Conservation (phyloP, 768 basidiomycete species). For the Amanita jacksonii region DNA sequence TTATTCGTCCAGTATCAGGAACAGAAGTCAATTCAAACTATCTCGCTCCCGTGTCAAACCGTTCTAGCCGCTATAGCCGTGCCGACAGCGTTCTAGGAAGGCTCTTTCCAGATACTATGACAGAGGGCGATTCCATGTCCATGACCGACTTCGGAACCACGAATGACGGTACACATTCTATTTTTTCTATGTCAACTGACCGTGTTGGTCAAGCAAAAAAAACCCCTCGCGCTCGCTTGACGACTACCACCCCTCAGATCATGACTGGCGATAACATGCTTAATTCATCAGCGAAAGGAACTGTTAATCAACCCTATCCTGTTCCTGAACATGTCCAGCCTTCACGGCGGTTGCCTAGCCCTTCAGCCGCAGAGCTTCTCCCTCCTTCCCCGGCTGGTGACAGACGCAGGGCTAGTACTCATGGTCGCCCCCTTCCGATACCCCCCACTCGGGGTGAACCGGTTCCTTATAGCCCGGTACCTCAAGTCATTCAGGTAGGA, state of each 20-base stretch:
- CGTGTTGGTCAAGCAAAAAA: slow-evolving; percentile 7
- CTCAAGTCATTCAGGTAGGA: no score
- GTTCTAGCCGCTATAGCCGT: slow-evolving; percentile 4
- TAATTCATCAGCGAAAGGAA: not conserved
- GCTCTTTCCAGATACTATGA: slow-evolving; percentile 17
- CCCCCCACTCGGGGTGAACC: not conserved
- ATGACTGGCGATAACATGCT: not conserved
- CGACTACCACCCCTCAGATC: slow-evolving; percentile 6
- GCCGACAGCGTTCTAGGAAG: slow-evolving; percentile 19
- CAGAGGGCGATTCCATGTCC: slow-evolving; percentile 8
- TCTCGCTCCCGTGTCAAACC: slow-evolving; percentile 1
- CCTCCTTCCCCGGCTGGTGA: not conserved
- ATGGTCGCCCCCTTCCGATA: slow-evolving; percentile 4
- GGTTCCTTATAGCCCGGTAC: not conserved
- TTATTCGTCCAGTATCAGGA: not conserved
- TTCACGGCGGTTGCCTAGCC: not conserved
- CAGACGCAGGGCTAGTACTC: not conserved
- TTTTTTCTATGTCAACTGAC: slow-evolving; percentile 9
- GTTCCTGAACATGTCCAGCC: slow-evolving; percentile 3
- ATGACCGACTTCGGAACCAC: slow-evolving; percentile 13
- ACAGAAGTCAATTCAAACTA: not conserved
- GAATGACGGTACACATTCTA: slow-evolving; percentile 16
- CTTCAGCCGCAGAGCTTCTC: slow-evolving; percentile 5
- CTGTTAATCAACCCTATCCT: not conserved
- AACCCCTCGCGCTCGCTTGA: slow-evolving; percentile 9